These are phyloP conservation scores for Teratosphaeria pseudoeucalypti DNA, from an alignment of 2,329 filamentous ascomycete species.

Conservation along the genomic window DNA sequence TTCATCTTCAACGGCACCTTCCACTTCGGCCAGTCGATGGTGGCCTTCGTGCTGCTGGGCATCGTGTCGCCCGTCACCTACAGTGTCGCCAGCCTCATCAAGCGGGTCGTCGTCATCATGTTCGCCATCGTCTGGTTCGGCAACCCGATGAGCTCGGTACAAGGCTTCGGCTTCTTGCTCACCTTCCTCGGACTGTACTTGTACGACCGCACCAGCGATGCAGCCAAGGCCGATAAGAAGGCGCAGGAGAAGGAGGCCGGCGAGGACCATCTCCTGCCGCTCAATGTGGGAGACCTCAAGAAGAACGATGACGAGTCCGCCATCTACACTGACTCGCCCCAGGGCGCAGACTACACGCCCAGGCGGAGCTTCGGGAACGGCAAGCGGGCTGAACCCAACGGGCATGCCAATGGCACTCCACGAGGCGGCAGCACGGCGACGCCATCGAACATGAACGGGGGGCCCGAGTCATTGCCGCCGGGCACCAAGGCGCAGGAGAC, in stretches of 20 bases:
- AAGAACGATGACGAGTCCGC: conserved; percentile 20
- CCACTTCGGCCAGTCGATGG: conserved; percentile 91
- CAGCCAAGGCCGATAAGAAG: conserved; percentile 75
- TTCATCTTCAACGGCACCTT: conserved; percentile 96
- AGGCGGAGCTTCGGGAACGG: conserved; percentile 16
- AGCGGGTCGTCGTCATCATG: conserved; percentile 92
- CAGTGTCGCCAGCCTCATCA: conserved; percentile 89
- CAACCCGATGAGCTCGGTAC: conserved; percentile 71
- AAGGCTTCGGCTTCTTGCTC: conserved; percentile 73
- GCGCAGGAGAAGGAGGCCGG: conserved; percentile 54
- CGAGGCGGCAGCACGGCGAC: background rate
- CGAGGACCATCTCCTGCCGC: conserved; percentile 55
- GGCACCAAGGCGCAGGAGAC: conserved; percentile 81
- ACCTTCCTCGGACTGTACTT: conserved; percentile 90
- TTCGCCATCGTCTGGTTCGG: conserved; percentile 95
- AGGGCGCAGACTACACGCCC: background rate
- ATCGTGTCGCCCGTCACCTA: conserved; percentile 95
- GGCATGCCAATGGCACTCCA: conserved; percentile 10
- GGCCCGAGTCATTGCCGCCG: conserved; percentile 46
- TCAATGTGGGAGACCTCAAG: conserved; percentile 33
- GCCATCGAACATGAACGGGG: conserved; percentile 9
- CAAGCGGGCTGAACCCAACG: conserved; percentile 15
- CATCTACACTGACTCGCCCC: conserved; percentile 13
- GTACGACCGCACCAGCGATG: conserved; percentile 85
- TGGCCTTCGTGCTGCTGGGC: conserved; percentile 85